Base-by-base conservation (phyloP, 192 early-diverging fungal species). In the Helicostylum pulchrum region DNA sequence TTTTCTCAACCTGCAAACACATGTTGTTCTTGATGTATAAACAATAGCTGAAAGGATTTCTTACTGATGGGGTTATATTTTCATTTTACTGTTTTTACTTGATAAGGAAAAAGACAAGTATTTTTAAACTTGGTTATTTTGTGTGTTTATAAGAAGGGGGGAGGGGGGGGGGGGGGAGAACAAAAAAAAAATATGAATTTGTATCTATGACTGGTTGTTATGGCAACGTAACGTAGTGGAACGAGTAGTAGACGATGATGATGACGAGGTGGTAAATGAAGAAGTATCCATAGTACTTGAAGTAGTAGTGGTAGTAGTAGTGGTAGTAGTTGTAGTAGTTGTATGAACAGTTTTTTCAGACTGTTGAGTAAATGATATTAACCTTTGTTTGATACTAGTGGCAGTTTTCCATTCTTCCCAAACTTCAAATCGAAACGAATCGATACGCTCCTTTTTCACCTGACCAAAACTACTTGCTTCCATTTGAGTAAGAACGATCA, bases 401-500 rank as follows among this genome's bases (percentile, higher is more conserved):
- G 67, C 67, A 4, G 19, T 43, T 11, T 20, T 54, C 61, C 62
- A 70, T n/a, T 63, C 68, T 10, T 61, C 68, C 23, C 49, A 39
- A 12, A 70, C 68, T 20, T 70, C 68, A 7, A 46, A 12, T 21
- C 62, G 54, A 45, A 70, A 64, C 11, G 62, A 64, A 15, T 57
- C 57, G 7, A 70, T 70, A 20, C 68, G 46, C 21, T 64, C 68
- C 45, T 34, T 31, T 7, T 61, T 61, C n/a, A 59, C 56, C 6
- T n/a, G 12, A 39, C 36, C 36, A 39, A 39, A 9, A 19, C 36
- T 15, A 7, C 23, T 45, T 1, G 45, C 10, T 44, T 64, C 47
- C 68, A 70, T 70, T 20, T 64, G 62, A 6, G 34, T 46, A 3
- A 70, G 62, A 2, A 70, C 61, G 12, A 64, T 39, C n/a, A 70